phyloP scores from a whole-genome alignment of 2,329 filamentous ascomycete species.

The Colletotrichum phormii region DNA sequence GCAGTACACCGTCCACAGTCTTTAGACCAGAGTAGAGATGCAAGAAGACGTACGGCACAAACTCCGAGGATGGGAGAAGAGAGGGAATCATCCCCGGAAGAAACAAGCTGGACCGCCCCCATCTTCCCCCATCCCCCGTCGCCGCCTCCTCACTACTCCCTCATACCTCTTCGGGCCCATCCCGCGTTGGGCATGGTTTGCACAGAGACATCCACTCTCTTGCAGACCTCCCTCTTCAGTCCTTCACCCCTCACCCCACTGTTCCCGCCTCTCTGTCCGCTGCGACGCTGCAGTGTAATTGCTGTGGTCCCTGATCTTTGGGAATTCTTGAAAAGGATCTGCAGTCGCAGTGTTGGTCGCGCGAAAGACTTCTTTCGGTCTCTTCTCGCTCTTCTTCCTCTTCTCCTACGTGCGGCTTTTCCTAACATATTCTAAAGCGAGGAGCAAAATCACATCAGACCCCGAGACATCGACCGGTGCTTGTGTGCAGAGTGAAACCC shows the following conservation, averaged over 20 bases:
- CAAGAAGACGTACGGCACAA: background rate
- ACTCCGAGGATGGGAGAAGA: background rate
- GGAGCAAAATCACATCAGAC: background rate
- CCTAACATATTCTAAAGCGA: background rate
- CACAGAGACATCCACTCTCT: constrained; percentile 18
- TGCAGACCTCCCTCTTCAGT: constrained; percentile 17
- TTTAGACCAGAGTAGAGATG: background rate
- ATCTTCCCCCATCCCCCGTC: constrained; percentile 5
- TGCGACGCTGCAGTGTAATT: constrained; percentile 29
- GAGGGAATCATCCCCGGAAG: background rate
- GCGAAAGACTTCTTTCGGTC: background rate
- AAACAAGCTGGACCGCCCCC: background rate
- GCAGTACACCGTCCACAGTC: background rate
- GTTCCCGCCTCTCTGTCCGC: background rate
- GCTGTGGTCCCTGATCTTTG: constrained; percentile 31
- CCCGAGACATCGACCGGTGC: background rate
- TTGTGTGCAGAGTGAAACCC: constrained; percentile 3
- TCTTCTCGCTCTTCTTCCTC: background rate
- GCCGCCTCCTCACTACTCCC: background rate
- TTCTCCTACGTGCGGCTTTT: background rate
- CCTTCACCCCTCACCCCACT: constrained; percentile 13
- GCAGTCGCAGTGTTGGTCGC: constrained; percentile 10
- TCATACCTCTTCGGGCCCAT: constrained; percentile 5
- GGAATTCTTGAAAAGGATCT: constrained; percentile 32
- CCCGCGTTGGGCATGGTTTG: constrained; percentile 7